These are phyloP conservation scores for Prunus davidiana DNA, from an alignment of 306 rosid genomes.

Conservation along the genomic window DNA sequence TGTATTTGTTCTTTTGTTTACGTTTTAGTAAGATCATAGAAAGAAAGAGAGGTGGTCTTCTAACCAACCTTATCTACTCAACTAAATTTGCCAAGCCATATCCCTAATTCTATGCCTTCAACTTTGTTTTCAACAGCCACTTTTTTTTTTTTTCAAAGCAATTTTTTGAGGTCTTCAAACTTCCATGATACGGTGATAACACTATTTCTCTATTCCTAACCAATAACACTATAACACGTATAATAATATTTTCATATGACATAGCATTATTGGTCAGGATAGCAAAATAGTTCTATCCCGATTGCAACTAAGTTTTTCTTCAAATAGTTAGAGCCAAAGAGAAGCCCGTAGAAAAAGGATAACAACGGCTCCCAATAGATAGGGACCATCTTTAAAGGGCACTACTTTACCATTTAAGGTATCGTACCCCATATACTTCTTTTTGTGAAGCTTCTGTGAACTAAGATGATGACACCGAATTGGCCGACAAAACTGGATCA, in stretches of 20 bases:
- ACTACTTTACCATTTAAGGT: neutral
- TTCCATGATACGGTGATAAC: no score
- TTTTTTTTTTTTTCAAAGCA: neutral
- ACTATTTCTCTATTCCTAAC: no score
- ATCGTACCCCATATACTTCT: neutral
- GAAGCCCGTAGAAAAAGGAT: neutral
- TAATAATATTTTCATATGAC: no score
- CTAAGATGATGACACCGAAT: neutral
- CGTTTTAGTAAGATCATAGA: neutral
- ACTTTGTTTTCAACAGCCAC: neutral
- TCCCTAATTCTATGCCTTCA: neutral
- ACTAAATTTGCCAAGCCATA: slow-evolving; percentile 4
- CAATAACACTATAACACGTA: no score
- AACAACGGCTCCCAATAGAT: neutral
- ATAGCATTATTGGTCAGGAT: no score
- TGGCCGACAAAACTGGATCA: slow-evolving; percentile 7
- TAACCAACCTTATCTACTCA: slow-evolving; percentile 16
- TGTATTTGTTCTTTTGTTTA: neutral
- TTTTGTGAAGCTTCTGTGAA: neutral
- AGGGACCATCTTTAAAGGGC: neutral
- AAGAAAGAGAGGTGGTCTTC: neutral
- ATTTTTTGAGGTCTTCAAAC: neutral
- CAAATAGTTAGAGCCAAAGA: neutral
- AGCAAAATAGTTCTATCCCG: no score
- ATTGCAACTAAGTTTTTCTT: no score